These are phyloP conservation scores for Pseudocohnilembus persalinus DNA, from an alignment of 169 alveolate genomes.

Conservation along the genomic window DNA sequence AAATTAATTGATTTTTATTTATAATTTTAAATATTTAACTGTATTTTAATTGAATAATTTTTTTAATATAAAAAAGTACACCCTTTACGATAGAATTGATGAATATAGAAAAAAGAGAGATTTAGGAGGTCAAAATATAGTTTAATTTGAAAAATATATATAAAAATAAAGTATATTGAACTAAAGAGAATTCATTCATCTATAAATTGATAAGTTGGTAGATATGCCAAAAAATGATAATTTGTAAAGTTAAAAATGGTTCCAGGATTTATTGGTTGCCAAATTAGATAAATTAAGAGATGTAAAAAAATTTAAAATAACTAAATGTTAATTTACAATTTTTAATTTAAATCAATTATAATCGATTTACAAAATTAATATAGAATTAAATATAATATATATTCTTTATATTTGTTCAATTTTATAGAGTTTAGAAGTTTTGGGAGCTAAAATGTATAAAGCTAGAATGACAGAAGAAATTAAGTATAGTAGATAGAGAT, in stretches of 20 bases:
- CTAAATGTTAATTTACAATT: not conserved
- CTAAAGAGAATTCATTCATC: not conserved
- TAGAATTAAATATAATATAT: too few species aligned
- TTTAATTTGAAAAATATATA: not conserved
- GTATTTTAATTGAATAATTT: too few species aligned
- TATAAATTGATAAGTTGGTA: too few species aligned
- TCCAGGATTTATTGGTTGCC: conserved; percentile 2
- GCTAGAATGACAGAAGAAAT: conserved; percentile 21
- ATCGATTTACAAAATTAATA: too few species aligned
- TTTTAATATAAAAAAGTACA: not conserved
- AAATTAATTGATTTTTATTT: too few species aligned
- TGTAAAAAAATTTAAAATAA: not conserved
- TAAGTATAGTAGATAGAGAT: not conserved
- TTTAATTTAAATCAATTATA: too few species aligned
- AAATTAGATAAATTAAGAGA: conserved; percentile 8
- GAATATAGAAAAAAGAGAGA: too few species aligned
- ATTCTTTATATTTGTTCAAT: too few species aligned
- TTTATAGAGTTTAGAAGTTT: conserved; percentile 2
- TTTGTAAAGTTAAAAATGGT: not conserved
- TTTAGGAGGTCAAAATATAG: not conserved
- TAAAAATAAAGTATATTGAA: too few species aligned
- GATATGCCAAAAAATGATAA: not conserved
- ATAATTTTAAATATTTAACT: too few species aligned
- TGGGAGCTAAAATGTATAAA: conserved; percentile 9
- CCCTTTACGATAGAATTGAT: not conserved